phyloP scores from a whole-genome alignment of 371 early-diverging fungal genomes.

The Funneliformis caledonium region DNA sequence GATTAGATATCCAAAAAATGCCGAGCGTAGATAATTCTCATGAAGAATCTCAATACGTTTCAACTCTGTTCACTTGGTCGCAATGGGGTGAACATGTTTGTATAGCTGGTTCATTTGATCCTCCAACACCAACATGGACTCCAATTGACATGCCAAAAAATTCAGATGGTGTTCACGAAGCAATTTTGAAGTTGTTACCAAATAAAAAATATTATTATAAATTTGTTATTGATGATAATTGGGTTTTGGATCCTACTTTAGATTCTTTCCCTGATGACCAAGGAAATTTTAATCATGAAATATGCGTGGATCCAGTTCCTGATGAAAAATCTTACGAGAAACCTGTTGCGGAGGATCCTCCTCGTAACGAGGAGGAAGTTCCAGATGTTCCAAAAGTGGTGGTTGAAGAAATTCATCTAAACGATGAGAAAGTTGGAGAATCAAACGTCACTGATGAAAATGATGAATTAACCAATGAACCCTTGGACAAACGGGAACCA shows the following conservation, averaged over 20 bases:
- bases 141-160: background rate
- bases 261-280: background rate
- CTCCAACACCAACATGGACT: background rate
- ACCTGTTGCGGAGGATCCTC: no score
- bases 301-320: background rate
- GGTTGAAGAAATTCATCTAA: no score
- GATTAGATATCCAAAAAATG: background rate
- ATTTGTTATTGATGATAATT: conserved; percentile 14
- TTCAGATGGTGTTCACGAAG: background rate
- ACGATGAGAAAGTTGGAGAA: no score
- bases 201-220: conserved; percentile 12
- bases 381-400: no score
- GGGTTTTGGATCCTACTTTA: background rate
- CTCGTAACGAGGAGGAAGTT: no score
- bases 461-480: no score
- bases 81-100: background rate
- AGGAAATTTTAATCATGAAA: background rate
- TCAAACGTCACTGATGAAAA: no score
- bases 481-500: no score
- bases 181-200: background rate
- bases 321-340: no score
- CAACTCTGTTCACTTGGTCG: background rate
- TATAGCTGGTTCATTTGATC: conserved; percentile 19
- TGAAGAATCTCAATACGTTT: background rate
- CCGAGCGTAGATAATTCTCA: background rate